Base-by-base conservation (phyloP, 2,329 filamentous ascomycete species). In the Diplocarpon rosae region DNA sequence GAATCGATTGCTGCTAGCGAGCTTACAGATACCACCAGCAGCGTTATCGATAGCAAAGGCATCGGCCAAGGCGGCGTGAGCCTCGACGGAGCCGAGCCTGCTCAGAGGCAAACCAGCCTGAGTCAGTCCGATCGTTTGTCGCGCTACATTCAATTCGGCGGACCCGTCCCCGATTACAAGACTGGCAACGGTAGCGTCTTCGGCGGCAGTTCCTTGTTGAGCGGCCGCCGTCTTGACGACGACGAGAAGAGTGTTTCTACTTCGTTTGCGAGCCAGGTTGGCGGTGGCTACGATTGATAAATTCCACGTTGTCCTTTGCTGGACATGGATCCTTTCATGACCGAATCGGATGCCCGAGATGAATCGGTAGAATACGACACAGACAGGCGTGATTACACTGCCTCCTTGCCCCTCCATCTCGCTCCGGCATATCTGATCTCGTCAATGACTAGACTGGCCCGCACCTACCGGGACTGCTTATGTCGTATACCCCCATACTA, bases 181-280 rank as follows among this genome's bases (percentile, higher is more conserved):
- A 60, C 64, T 37, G 69, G 69, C 51, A 78, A 78, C 36, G 71
- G 75, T 51, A 85, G 80, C 62, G 78, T 81, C 42, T 86, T 77
- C 59, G 80, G 76, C 42, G 70, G 67, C 47, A 83, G 81, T 57
- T 71, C 68, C 32, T 66, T 62, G 37, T 42, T 63, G 15, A 56
- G 58, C 52, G 58, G 56, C 33, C 56, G 60, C 20, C 61, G 61
- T 31, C 42, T 78, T 83, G 92, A 98, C 55, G 92, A 98, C 55
- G 92, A 96, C 62, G 87, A 92, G 59, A 87, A 92, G 67, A 96
- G 90, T 65, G 79, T 96, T 59, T 95, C 87, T 60, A 96, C 92
- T 42, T 89, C 89, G 39, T 98, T 96, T 68, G 89, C 90, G 50
- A 95, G 88, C 68, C 92, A 96, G 66, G 80, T 95, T 55, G 88